Base-by-base conservation (phyloP, 768 basidiomycete species). In the Steccherinum ochraceum region DNA sequence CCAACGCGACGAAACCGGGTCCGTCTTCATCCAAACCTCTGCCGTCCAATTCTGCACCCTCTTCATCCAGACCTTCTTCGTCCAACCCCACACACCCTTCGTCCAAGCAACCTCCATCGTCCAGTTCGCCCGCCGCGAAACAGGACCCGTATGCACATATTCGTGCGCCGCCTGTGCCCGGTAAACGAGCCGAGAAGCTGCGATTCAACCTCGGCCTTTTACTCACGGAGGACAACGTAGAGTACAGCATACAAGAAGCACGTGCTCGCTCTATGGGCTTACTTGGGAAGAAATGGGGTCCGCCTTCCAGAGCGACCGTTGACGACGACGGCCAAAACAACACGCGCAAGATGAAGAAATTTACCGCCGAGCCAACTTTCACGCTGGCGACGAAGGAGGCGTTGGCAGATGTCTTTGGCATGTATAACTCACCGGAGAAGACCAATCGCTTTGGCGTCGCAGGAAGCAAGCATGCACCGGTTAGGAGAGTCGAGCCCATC, bases 341-440 rank as follows among this genome's bases (percentile, higher is more conserved):
- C 26, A 62, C 66, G 21, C 74, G 70, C 30, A 70, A 69, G 26
- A 64, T 43, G 7, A 35, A 35, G 16, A 35, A 16, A 35, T 7
- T 7, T 16, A 16, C 7, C 30, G 41, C 41, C 41, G 89, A 92
- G 64, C 88, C 89, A 3, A 92, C 90, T 0, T 85, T 98, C 4
- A 99, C 96, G 0, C 92, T 98, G 59, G 96, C 96, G 64, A 99
- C 96, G 24, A 94, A 93, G 65, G 90, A 92, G 56, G 96, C 96
- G 3, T 75, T 96, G 26, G 88, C 82, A 12, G 93, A 97, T 61
- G 92, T 98, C 40, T 93, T 94, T 69, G 87, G 85, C 48, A 93
- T 98, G 86, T 98, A 93, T 64, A 95, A 96, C 64, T 90, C 88
- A 7, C 89, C 89, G 2, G 88, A 89, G 54, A 89, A 83, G 68